Base-by-base conservation (phyloP, 257 asterid genomes). In the Penstemon barbatus region DNA sequence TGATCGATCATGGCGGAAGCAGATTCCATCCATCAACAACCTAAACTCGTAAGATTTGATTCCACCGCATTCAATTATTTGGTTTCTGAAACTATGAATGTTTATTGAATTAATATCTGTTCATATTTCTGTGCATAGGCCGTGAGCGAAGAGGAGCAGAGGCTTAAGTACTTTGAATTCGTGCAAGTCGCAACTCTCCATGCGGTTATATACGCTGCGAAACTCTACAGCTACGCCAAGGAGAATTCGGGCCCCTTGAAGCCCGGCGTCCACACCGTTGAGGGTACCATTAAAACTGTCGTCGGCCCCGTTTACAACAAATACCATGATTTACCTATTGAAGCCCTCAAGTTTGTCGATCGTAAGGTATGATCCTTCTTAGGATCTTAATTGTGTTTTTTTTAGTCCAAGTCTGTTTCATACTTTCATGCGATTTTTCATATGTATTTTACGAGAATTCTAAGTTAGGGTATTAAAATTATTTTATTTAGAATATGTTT, bases 241-340 rank as follows among this genome's bases (percentile, higher is more conserved):
- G 91, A 87, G 69, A 92, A 86, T 57, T 86, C 96, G 3, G 98
- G 98, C 38, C 96, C 97, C 3, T 75, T 92, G 77, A 90, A 90
- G 79, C 87, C 93, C 69, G 81, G 98, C 7, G 93, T 90, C 56
- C 77, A 86, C 71, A 71, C 88, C 68, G 90, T 90, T 6, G 98
- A 93, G 86, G 91, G 89, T 70, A 90, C 96, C 48, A 97, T 93
- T 25, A 90, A 80, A 81, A 81, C 87, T 36, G 89, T 86, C 8
- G 96, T 87, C 4, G 87, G 88, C 37, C 95, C 97, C n/a, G 96
- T 89, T n/a, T 89, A 86, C 63, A 71, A 83, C 12, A 92, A 88
- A 45, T 86, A 57, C 60, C 90, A 84, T 40, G 88, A 63, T 57
- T 80, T 85, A 5, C 96, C 98, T 0, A 67, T 68, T 19, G 90